Evolutionary conservation across 331 rosid species (phyloP).

Genomic region (Quercus phellos): DNA sequence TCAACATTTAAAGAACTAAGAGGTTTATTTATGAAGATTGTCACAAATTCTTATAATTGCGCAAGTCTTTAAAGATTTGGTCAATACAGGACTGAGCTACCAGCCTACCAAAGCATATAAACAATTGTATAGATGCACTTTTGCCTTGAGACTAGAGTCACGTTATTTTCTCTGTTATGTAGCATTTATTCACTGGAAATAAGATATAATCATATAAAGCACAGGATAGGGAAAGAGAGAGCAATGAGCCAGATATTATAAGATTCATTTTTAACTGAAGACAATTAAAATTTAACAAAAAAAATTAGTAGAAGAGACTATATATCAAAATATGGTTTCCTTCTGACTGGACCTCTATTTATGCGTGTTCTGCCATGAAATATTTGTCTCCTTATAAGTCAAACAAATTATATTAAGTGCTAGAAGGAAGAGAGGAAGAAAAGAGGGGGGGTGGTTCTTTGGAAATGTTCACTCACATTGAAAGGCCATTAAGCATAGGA

Average conservation of each 20-base stretch:
- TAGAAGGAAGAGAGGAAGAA: neutral
- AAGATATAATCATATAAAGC: neutral
- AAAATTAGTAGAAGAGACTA: neutral
- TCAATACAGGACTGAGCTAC: neutral
- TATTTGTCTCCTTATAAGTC: neutral
- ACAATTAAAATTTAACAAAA: neutral
- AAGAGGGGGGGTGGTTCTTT: neutral
- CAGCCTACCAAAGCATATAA: neutral
- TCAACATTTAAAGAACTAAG: neutral
- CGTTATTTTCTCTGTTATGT: neutral
- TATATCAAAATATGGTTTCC: neutral
- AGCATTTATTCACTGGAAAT: neutral
- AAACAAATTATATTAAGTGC: neutral
- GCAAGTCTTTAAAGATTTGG: neutral
- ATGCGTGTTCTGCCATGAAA: neutral
- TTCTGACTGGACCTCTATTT: neutral
- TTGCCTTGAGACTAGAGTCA: neutral
- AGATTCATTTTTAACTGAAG: neutral
- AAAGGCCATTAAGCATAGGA: slow-evolving; percentile 48
- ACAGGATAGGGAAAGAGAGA: neutral
- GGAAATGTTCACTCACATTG: slow-evolving; percentile 46
- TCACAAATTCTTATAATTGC: neutral
- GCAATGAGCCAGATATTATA: neutral
- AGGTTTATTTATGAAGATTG: neutral
- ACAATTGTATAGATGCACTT: neutral